Evolutionary conservation across 495 filamentous ascomycete genomes (phyloP).

Genomic region (Rhizodiscina lignyota): DNA sequence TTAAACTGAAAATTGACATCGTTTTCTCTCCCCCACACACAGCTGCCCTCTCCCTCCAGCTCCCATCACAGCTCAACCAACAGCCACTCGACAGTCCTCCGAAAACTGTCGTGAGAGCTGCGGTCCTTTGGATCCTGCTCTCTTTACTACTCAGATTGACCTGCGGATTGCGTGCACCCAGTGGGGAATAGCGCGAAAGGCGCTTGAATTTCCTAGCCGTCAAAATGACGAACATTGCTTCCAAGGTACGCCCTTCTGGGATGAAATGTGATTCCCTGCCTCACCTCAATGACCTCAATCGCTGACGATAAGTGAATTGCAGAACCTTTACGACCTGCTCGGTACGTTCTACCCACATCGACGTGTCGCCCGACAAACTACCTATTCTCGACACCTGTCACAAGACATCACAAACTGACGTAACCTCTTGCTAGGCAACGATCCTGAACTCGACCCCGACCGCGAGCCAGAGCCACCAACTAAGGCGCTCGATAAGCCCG

Average conservation of each 20-base stretch:
- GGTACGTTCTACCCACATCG: slow-evolving; percentile 13
- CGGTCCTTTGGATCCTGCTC: slow-evolving; percentile 1
- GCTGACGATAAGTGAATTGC: slow-evolving; percentile 1
- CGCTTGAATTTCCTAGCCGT: slow-evolving; percentile 12
- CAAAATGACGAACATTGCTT: slow-evolving; percentile 22
- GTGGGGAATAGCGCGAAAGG: slow-evolving; percentile 15
- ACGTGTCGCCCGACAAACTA: background rate
- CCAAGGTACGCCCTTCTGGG: slow-evolving; percentile 17
- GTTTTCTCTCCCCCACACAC: no score
- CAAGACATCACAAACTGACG: background rate
- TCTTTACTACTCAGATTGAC: background rate
- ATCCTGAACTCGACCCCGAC: slow-evolving; percentile 73
- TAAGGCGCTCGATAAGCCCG: slow-evolving; percentile 73
- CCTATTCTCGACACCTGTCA: background rate
- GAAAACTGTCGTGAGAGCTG: background rate
- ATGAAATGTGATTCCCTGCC: background rate
- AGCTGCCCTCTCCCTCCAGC: background rate
- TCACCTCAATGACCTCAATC: background rate
- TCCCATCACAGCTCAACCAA: slow-evolving; percentile 1
- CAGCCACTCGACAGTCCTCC: background rate
- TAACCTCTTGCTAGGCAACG: slow-evolving; percentile 47
- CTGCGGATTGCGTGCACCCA: background rate
- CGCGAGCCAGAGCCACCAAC: slow-evolving; percentile 59
- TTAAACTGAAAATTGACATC: no score
- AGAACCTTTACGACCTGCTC: slow-evolving; percentile 28